A percentile compares a stretch with the other conserved stretches of the same genome.
These are phyloP conservation scores for Eutreptiella sp. DNA, from an alignment of 208 protist species.

Conservation along the genomic window DNA sequence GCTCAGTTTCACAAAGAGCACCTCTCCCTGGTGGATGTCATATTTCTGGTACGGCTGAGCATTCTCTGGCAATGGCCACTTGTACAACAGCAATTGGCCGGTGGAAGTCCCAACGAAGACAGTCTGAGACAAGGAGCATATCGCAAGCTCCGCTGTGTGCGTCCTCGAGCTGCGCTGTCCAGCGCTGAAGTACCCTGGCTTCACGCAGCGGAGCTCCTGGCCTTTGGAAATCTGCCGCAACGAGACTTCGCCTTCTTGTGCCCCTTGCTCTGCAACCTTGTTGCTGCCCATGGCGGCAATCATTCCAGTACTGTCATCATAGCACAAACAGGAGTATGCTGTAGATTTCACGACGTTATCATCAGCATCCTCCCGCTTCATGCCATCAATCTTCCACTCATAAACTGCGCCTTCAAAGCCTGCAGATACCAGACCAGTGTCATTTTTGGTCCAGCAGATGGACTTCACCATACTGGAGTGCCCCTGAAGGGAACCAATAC, in stretches of 20 bases:
- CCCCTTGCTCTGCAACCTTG: conserved; percentile 19
- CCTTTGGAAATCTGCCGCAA: conserved; percentile 24
- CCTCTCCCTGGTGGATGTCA: conserved; percentile 27
- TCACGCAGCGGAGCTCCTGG: conserved; percentile 6
- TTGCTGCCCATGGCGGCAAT: conserved; percentile 20
- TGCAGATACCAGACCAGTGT: conserved; percentile 12
- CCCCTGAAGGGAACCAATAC: conserved; percentile 18
- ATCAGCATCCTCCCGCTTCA: conserved; percentile 23
- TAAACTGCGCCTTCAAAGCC: conserved; percentile 34
- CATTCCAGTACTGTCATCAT: conserved; percentile 18
- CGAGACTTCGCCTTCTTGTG: conserved; percentile 23
- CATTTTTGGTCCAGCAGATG: conserved; percentile 31
- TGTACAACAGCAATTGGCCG: conserved; percentile 29
- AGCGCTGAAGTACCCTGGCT: not conserved
- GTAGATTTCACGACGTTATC: conserved; percentile 27
- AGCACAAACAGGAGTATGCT: conserved; percentile 21
- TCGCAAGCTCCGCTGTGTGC: not conserved
- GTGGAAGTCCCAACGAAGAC: conserved; percentile 32
- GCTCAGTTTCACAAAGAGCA: conserved; percentile 10
- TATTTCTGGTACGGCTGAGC: conserved; percentile 25
- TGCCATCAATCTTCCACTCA: conserved; percentile 28
- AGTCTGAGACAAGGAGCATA: conserved; percentile 26
- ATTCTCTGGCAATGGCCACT: conserved; percentile 27
- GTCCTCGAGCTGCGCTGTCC: conserved; percentile 5
- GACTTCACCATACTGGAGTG: conserved; percentile 33